These are phyloP conservation scores for Cubamyces lactineus DNA, from an alignment of 768 basidiomycete genomes.

Conservation along the genomic window DNA sequence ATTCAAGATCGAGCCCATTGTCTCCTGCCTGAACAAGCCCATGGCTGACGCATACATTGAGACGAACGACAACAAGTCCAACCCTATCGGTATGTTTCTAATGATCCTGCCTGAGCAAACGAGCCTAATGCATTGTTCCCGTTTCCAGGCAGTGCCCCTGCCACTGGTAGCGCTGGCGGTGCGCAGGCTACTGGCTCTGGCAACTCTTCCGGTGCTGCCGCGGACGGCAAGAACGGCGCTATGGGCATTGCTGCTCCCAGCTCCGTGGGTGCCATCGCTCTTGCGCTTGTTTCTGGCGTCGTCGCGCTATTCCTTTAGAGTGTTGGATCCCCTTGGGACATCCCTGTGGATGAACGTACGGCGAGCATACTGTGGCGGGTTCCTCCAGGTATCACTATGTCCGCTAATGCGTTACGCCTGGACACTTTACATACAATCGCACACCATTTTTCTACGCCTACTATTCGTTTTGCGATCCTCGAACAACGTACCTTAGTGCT, in stretches of 20 bases:
- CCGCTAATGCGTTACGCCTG: background rate
- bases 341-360: background rate
- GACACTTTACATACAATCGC: background rate
- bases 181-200: constrained; percentile 33
- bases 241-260: constrained; percentile 15
- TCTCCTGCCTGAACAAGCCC: constrained; percentile 62
- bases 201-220: constrained; percentile 12
- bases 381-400: no score
- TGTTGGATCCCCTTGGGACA: background rate
- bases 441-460: background rate
- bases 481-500: constrained; percentile 15
- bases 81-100: constrained; percentile 46
- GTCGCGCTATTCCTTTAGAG: constrained; percentile 16
- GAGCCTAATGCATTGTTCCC: constrained; percentile 34
- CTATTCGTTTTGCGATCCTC: constrained; percentile 12
- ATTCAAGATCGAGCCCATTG: constrained; percentile 74
- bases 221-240: constrained; percentile 18
- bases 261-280: constrained; percentile 8
- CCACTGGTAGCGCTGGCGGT: constrained; percentile 31
- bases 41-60: constrained; percentile 77
- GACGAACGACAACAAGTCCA: constrained; percentile 72
- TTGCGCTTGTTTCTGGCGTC: constrained; percentile 16
- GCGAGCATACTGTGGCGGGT: background rate
- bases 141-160: constrained; percentile 1
- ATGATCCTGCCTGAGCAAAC: background rate